phyloP scores from a whole-genome alignment of 352 stramenopile genomes.

The Saprolegnia diclina region DNA sequence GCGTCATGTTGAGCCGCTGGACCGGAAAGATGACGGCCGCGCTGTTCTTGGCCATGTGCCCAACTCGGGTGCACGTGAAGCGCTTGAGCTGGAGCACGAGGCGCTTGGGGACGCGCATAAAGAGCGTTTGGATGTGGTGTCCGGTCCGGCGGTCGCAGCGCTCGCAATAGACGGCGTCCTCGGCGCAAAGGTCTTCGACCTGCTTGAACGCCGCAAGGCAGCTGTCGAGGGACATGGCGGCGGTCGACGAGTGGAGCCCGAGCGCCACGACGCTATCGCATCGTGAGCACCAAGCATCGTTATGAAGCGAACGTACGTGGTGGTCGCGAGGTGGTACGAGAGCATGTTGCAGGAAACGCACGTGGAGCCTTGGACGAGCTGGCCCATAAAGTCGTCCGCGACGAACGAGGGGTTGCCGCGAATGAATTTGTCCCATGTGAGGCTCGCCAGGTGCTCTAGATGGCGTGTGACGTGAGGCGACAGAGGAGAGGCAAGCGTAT shows the following conservation, averaged over 20 bases:
- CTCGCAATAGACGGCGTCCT: slow-evolving; percentile 68
- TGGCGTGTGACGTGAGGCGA: neutral
- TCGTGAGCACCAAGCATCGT: too few species aligned
- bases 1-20: slow-evolving; percentile 50
- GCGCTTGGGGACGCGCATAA: slow-evolving; percentile 49
- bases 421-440: slow-evolving; percentile 58
- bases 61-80: slow-evolving; percentile 46
- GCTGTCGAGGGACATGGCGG: slow-evolving; percentile 39
- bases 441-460: slow-evolving; percentile 46
- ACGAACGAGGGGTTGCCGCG: slow-evolving; percentile 57
- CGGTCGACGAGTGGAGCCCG: slow-evolving; percentile 39
- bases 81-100: slow-evolving; percentile 66
- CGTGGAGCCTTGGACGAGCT: slow-evolving; percentile 72
- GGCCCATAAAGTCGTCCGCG: slow-evolving; percentile 58
- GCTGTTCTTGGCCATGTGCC: slow-evolving; percentile 47
- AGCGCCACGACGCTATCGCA: slow-evolving; percentile 54
- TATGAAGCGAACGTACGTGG: slow-evolving; percentile 3
- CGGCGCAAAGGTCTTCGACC: slow-evolving; percentile 51
- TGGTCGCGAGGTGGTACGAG: slow-evolving; percentile 35
- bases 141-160: slow-evolving; percentile 63
- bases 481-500: slow-evolving; percentile 28
- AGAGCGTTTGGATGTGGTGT: slow-evolving; percentile 59
- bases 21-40: slow-evolving; percentile 55
- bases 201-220: slow-evolving; percentile 50
- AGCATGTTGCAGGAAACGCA: slow-evolving; percentile 69